Conservation (phyloP, 208 protist genomes). For the Kentomonas sorsogonicus region DNA sequence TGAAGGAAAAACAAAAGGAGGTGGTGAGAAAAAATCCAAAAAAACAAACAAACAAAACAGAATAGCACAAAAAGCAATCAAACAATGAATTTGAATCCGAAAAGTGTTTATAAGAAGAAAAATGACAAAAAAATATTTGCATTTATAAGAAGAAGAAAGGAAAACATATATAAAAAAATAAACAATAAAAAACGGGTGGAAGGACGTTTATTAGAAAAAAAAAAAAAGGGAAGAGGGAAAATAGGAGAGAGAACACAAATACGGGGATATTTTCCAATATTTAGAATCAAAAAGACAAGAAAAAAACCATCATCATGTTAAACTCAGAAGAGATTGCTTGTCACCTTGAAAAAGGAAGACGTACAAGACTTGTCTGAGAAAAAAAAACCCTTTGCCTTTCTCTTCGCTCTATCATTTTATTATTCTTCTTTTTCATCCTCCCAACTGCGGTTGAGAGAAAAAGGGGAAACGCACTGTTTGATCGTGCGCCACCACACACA, state of each 20-base stretch:
- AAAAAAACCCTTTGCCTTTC: no score
- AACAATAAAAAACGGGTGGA: slow-evolving; percentile 11
- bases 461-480: no score
- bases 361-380: not conserved
- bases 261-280: no score
- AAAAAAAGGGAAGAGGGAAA: slow-evolving; percentile 11
- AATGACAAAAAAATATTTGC: not conserved
- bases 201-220: not conserved
- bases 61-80: slow-evolving; percentile 3
- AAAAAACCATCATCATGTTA: no score
- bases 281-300: no score
- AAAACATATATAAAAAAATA: slow-evolving; percentile 14
- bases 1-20: not conserved
- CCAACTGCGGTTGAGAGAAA: slow-evolving; percentile 1
- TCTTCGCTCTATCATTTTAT: no score
- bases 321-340: no score
- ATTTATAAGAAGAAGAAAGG: slow-evolving; percentile 15
- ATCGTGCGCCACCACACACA: no score
- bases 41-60: not conserved
- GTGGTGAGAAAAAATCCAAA: not conserved
- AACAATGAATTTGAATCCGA: slow-evolving; percentile 2
- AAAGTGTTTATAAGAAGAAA: not conserved
- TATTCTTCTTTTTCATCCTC: not conserved
- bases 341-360: no score
- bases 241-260: slow-evolving; percentile 1